Percentiles rank a stretch among this genome's conserved stretches.
phyloP scores from a whole-genome alignment of 768 basidiomycete genomes.

The Calocybe indica region DNA sequence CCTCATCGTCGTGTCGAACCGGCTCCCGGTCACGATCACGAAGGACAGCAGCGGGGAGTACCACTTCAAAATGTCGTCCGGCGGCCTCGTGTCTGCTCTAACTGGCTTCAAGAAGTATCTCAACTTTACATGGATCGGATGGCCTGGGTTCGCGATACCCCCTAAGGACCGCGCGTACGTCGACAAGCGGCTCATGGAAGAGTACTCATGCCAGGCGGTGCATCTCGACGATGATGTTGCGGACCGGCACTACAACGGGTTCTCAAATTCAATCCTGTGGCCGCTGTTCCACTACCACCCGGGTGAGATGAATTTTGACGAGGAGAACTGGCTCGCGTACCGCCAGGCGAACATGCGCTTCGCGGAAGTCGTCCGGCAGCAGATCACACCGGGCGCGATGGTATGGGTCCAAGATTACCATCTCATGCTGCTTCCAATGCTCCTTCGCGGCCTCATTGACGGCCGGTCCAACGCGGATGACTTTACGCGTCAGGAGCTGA shows the following conservation, averaged over 20 bases:
- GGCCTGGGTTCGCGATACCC: constrained; percentile 94
- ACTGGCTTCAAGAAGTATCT: constrained; percentile 98
- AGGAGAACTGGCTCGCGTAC: constrained; percentile 97
- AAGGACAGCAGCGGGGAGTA: constrained; percentile 91
- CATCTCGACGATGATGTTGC: constrained; percentile 97
- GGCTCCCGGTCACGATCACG: constrained; percentile 92
- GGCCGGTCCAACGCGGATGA: constrained; percentile 53
- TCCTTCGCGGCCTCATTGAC: constrained; percentile 85
- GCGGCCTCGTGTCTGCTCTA: constrained; percentile 95
- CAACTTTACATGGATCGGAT: constrained; percentile 97
- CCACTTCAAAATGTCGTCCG: constrained; percentile 99
- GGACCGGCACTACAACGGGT: constrained; percentile 97
- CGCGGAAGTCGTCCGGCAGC: constrained; percentile 79
- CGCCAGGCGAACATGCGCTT: constrained; percentile 95
- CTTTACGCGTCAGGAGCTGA: constrained; percentile 54
- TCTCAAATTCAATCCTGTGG: constrained; percentile 99
- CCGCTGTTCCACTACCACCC: constrained; percentile 99
- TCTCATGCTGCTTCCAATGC: constrained; percentile 95
- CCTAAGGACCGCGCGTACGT: constrained; percentile 86
- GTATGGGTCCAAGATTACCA: constrained; percentile 99
- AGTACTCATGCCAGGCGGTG: constrained; percentile 96
- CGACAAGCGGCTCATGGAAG: constrained; percentile 88
- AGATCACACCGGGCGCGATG: constrained; percentile 83
- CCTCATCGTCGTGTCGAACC: constrained; percentile 93
- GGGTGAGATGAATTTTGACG: constrained; percentile 99